phyloP scores from a whole-genome alignment of 2,329 filamentous ascomycete species.

The Amauroascus verrucosus region DNA sequence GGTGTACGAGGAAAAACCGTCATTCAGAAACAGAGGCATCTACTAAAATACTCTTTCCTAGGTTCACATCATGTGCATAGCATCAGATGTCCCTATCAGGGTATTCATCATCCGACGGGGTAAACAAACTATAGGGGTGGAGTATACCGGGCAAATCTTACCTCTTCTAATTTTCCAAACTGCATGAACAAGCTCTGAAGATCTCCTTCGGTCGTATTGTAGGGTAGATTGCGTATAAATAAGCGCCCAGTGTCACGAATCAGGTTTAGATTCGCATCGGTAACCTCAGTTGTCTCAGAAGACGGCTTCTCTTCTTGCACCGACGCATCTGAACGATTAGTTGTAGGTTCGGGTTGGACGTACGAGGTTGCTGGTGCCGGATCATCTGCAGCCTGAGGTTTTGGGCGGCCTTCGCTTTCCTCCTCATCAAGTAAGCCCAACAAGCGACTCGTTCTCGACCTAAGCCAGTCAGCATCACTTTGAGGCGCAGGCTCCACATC shows the following conservation, averaged over 20 bases:
- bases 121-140: conserved; percentile 17
- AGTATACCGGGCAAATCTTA: conserved; percentile 43
- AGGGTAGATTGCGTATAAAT: conserved; percentile 83
- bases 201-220: conserved; percentile 66
- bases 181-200: conserved; percentile 58
- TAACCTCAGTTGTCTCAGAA: conserved; percentile 29
- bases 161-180: conserved; percentile 76
- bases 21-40: conserved; percentile 88
- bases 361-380: neutral
- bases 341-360: neutral
- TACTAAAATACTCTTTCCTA: conserved; percentile 99
- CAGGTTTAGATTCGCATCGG: conserved; percentile 44
- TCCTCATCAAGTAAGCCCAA: conserved; percentile 73
- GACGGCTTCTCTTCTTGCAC: conserved; percentile 18
- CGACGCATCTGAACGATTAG: neutral
- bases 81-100: conserved; percentile 99
- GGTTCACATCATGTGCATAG: conserved; percentile 79
- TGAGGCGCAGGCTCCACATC: conserved; percentile 25
- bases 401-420: conserved; percentile 17
- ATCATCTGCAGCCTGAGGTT: conserved; percentile 1
- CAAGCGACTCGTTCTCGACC: conserved; percentile 75
- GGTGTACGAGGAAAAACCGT: conserved; percentile 21
- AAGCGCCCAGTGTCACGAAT: conserved; percentile 66
- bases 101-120: conserved; percentile 67
- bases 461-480: conserved; percentile 82